A percentile compares a stretch with the other conserved stretches of the same genome.
phyloP scores from a whole-genome alignment of 2,329 filamentous ascomycete species.

The Paraphoma sp. region DNA sequence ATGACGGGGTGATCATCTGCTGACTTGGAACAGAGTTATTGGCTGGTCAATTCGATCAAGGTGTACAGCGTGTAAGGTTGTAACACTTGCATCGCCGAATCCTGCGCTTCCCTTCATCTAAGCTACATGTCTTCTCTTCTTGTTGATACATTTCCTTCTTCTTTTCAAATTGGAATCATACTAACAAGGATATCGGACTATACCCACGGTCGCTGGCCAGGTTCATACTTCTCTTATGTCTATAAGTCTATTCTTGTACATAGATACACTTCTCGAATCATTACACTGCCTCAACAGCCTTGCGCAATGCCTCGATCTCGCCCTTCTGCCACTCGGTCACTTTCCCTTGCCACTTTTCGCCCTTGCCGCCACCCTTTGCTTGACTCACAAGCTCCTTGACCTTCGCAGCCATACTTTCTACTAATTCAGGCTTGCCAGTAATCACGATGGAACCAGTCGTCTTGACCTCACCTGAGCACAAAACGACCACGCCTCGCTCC shows the following conservation, averaged over 20 bases:
- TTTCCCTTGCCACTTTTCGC: constrained; percentile 45
- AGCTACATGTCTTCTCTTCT: not conserved
- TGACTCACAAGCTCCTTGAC: constrained; percentile 33
- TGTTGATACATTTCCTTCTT: not conserved
- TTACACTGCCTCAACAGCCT: constrained; percentile 19
- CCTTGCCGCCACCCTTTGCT: constrained; percentile 41
- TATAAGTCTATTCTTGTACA: not conserved
- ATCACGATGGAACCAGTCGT: constrained; percentile 34
- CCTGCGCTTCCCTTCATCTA: not conserved
- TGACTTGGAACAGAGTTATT: constrained; percentile 39
- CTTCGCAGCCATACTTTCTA: constrained; percentile 29
- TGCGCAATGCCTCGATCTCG: constrained; percentile 35
- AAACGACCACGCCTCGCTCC: constrained; percentile 30
- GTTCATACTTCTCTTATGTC: not conserved
- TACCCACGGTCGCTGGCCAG: not conserved
- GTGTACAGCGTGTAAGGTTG: constrained; percentile 41
- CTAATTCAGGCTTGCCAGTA: constrained; percentile 32
- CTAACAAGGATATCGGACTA: not conserved
- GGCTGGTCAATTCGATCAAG: constrained; percentile 49
- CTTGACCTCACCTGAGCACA: constrained; percentile 38
- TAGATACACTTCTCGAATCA: not conserved
- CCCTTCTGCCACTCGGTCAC: constrained; percentile 41
- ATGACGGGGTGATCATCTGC: not conserved
- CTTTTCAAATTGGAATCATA: too few species aligned
- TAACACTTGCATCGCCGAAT: too few species aligned